Evolutionary conservation across 2,329 filamentous ascomycete species (phyloP), one percentile per base, ranked within the genome.

Genomic region (Paramyrothecium roridum): DNA sequence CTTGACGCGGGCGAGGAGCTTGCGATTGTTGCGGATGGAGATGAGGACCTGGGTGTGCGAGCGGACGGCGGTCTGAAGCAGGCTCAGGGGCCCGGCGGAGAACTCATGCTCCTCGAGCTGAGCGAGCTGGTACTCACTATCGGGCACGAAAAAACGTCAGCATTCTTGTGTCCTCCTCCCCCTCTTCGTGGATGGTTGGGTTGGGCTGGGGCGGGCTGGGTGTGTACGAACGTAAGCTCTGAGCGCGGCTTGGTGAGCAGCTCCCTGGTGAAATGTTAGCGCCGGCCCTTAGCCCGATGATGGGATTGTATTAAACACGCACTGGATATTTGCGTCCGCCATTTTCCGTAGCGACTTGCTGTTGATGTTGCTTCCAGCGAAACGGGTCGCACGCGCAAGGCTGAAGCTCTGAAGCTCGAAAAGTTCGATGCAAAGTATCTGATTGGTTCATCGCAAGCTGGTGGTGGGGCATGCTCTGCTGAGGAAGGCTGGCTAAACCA

Each of bases 11-110:
- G 93, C 95, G 54, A 99, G 87, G 50, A 99, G 83, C 81, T 99
- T 99, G 76, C 93, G 90, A 81, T 98, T 98, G 84, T 96, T 97
- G 63, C 95, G 92, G 78, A 93, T 93, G 54, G 91, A 96, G 70
- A 99, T 97, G 62, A 99, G 86, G 59, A 99, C 93, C 77, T 98
- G 95, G 47, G 89, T 90, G 79, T 97, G 93, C 62, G 89, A 90
- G 72, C 93, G 90, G 56, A 97, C 95, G 61, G 95, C 95, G 57
- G 95, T 97, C 78, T 98, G 93, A 58, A 99, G 90, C 68, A 99
- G 95, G 6, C 92, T 97, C 48, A 98, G 74, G 50, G 78, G 78
- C 7, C 78, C 76, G 48, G 75, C 72, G 56, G 76, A 75, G 66
- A 83, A 82, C 66, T 84, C 81, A 67, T 84, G 80, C 70, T 84